Conservation (phyloP, 495 filamentous ascomycete species). For the Aspergillus homomorphus region DNA sequence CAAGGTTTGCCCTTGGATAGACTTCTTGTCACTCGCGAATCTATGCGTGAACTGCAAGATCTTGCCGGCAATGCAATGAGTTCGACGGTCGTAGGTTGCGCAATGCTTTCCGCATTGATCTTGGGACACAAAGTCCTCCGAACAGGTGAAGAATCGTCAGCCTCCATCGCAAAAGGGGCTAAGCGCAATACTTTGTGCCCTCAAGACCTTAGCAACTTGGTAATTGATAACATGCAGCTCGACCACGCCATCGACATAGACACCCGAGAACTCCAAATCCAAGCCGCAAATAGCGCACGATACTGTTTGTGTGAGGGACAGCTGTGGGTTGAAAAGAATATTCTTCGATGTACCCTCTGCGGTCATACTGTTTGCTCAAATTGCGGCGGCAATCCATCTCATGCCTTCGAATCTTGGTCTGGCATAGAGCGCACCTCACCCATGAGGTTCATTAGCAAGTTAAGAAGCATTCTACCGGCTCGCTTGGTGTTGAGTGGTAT, state of each 20-base stretch:
- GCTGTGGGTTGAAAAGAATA: conserved; percentile 28
- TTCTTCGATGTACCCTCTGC: conserved; percentile 53
- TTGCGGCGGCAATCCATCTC: conserved; percentile 56
- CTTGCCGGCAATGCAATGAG: conserved; percentile 86
- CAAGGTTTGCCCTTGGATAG: conserved; percentile 69
- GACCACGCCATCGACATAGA: conserved; percentile 1
- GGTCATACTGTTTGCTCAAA: conserved; percentile 52
- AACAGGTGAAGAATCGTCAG: conserved; percentile 9
- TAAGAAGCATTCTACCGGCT: conserved; percentile 49
- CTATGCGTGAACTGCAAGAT: conserved; percentile 61
- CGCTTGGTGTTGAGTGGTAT: conserved; percentile 39
- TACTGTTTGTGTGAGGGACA: conserved; percentile 59
- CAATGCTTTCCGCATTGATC: conserved; percentile 55
- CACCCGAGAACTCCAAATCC: conserved; percentile 13
- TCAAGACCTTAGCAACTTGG: conserved; percentile 5
- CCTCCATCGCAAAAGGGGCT: neutral
- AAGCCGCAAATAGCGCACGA: conserved; percentile 37
- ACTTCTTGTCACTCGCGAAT: conserved; percentile 62
- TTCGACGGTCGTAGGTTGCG: conserved; percentile 66
- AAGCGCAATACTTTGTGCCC: conserved; percentile 11
- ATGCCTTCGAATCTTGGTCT: conserved; percentile 40
- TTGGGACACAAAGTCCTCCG: conserved; percentile 36
- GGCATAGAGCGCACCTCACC: conserved; percentile 38
- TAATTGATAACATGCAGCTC: conserved; percentile 11
- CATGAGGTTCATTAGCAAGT: conserved; percentile 43